Conservation (phyloP, 306 rosid genomes). For the Cucurbita moschata region DNA sequence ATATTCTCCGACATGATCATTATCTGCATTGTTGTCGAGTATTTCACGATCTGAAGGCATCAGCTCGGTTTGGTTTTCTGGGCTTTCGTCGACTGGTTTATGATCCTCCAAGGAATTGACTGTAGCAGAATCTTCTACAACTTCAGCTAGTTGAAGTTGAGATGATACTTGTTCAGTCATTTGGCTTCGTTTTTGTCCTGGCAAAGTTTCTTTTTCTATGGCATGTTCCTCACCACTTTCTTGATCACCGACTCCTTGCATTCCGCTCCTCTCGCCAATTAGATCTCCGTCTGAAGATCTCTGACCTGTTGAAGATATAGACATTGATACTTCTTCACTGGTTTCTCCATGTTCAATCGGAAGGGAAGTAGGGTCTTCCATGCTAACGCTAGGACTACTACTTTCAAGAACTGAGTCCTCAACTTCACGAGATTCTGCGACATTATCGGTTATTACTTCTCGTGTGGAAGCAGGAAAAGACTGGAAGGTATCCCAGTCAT, state of each 20-base stretch:
- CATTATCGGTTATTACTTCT: slow-evolving; percentile 28
- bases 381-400: not conserved
- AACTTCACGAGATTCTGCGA: slow-evolving; percentile 14
- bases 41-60: slow-evolving; percentile 10
- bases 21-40: not conserved
- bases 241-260: slow-evolving; percentile 8
- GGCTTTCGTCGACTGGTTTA: slow-evolving; percentile 1
- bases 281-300: not conserved
- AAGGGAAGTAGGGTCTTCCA: not conserved
- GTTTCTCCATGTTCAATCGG: not conserved
- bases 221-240: slow-evolving; percentile 10
- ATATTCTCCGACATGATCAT: not conserved
- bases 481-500: slow-evolving; percentile 81
- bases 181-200: slow-evolving; percentile 1
- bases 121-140: slow-evolving; percentile 3
- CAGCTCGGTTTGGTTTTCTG: slow-evolving; percentile 7
- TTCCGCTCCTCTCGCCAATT: not conserved
- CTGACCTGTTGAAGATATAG: not conserved
- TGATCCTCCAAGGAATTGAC: not conserved
- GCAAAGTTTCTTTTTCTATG: slow-evolving; percentile 15
- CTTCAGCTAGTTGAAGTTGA: slow-evolving; percentile 18
- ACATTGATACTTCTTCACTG: not conserved
- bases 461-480: slow-evolving; percentile 58
- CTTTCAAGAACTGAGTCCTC: slow-evolving; percentile 21
- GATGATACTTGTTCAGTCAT: slow-evolving; percentile 18